Conservation (phyloP, 1,284 basidiomycete species). For the Porodaedalea pini region DNA sequence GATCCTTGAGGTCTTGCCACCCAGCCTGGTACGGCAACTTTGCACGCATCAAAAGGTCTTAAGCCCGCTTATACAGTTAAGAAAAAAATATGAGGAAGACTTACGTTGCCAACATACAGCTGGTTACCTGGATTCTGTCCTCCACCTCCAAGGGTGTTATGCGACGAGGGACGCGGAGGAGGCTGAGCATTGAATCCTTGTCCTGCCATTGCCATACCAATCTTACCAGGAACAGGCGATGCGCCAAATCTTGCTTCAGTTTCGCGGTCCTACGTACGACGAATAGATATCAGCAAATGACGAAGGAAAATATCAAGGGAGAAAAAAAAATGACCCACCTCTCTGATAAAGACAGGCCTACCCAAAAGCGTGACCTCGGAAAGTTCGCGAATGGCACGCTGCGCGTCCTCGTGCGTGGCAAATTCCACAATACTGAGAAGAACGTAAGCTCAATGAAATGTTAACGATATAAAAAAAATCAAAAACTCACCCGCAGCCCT, state of each 20-base stretch:
- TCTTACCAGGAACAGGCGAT: slow-evolving; percentile 88
- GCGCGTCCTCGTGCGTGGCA: slow-evolving; percentile 77
- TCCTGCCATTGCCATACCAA: slow-evolving; percentile 86
- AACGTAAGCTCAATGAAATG: slow-evolving; percentile 8
- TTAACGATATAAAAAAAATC: slow-evolving; percentile 5
- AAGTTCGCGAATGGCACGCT: slow-evolving; percentile 81
- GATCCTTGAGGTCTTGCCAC: slow-evolving; percentile 98
- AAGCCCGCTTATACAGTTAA: background rate
- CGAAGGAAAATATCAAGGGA: background rate
- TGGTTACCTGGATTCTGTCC: slow-evolving; percentile 74
- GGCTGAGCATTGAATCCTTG: slow-evolving; percentile 71
- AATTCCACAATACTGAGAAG: slow-evolving; percentile 85
- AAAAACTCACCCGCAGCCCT: slow-evolving; percentile 90
- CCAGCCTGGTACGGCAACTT: slow-evolving; percentile 93
- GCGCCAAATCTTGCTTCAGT: slow-evolving; percentile 92
- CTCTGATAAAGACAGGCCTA: slow-evolving; percentile 92
- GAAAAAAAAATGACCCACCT: slow-evolving; percentile 50
- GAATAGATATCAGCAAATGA: background rate
- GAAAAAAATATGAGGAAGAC: slow-evolving; percentile 28
- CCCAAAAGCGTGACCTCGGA: slow-evolving; percentile 87
- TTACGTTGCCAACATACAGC: slow-evolving; percentile 88
- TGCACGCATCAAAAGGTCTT: slow-evolving; percentile 14
- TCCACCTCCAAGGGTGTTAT: slow-evolving; percentile 59
- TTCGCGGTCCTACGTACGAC: slow-evolving; percentile 81
- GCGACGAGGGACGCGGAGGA: slow-evolving; percentile 69